phyloP scores from a whole-genome alignment of 2,329 filamentous ascomycete genomes.

The Paramyrothecium sp. region DNA sequence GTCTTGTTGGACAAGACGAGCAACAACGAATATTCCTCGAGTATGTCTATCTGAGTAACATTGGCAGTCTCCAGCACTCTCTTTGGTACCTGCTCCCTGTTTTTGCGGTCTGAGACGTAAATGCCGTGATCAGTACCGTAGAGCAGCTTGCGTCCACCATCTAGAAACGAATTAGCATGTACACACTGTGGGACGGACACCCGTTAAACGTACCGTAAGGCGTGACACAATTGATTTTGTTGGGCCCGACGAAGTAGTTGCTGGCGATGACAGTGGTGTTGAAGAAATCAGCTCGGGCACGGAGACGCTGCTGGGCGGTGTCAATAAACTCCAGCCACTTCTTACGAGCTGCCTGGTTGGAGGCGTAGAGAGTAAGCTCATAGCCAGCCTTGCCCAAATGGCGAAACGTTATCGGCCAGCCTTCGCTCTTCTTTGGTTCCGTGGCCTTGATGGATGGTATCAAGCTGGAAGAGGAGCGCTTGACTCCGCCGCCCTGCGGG shows the following conservation, averaged over 20 bases:
- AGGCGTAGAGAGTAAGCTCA: slow-evolving; percentile 84
- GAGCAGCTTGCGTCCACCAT: slow-evolving; percentile 91
- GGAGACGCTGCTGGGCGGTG: slow-evolving; percentile 80
- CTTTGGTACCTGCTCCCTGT: slow-evolving; percentile 77
- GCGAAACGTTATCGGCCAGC: slow-evolving; percentile 93
- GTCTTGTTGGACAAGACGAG: slow-evolving; percentile 93
- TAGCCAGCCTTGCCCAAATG: slow-evolving; percentile 96
- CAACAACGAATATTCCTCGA: slow-evolving; percentile 92
- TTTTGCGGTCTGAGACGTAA: slow-evolving; percentile 86
- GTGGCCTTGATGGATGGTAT: slow-evolving; percentile 52
- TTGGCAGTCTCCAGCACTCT: slow-evolving; percentile 82
- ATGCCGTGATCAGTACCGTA: slow-evolving; percentile 94
- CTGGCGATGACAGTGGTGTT: slow-evolving; percentile 64
- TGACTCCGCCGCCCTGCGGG: slow-evolving; percentile 74
- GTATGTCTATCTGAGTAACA: slow-evolving; percentile 92
- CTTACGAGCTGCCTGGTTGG: slow-evolving; percentile 80
- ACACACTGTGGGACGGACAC: slow-evolving; percentile 3
- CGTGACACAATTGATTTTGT: slow-evolving; percentile 91
- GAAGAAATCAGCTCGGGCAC: slow-evolving; percentile 89
- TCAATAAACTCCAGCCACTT: slow-evolving; percentile 99
- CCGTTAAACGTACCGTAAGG: slow-evolving; percentile 68
- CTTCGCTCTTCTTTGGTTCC: slow-evolving; percentile 65
- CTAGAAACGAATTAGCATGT: slow-evolving; percentile 40
- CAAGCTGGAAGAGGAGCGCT: slow-evolving; percentile 84
- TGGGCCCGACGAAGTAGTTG: slow-evolving; percentile 61